A percentile compares a stretch with the other conserved stretches of the same genome.
Conservation (phyloP, 202 grass and related monocot species). For the Cymbopogon flexuosus region DNA sequence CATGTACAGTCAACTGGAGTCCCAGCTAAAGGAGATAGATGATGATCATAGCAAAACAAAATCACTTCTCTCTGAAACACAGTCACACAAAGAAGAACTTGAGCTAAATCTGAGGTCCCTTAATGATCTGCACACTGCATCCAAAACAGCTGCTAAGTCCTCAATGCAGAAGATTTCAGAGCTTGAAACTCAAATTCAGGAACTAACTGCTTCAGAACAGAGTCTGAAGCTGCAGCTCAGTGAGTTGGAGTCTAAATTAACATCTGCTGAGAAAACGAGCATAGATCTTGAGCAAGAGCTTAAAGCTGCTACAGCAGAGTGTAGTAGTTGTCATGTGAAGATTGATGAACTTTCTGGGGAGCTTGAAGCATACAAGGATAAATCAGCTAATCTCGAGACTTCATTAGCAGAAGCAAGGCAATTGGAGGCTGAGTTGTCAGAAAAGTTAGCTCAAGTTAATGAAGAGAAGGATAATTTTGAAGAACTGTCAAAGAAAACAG, state of each 20-base stretch:
- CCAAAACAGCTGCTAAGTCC: conserved; percentile 47
- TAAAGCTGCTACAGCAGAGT: conserved; percentile 41
- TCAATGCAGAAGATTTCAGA: conserved; percentile 51
- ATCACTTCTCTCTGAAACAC: conserved; percentile 69
- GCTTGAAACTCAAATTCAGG: conserved; percentile 65
- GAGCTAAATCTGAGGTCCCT: conserved; percentile 60
- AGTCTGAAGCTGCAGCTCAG: conserved; percentile 40
- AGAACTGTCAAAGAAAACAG: conserved; percentile 48
- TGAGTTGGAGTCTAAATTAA: conserved; percentile 52
- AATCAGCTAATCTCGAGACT: conserved; percentile 44
- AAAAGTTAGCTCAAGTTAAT: conserved; percentile 49
- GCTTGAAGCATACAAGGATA: conserved; percentile 64
- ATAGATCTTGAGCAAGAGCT: conserved; percentile 70
- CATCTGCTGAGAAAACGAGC: conserved; percentile 46
- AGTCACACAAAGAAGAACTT: conserved; percentile 64
- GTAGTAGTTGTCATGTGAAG: conserved; percentile 23
- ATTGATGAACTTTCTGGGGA: conserved; percentile 48
- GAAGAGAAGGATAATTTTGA: conserved; percentile 75
- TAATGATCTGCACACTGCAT: conserved; percentile 49
- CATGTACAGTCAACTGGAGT: conserved; percentile 48
- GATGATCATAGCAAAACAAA: conserved; percentile 69
- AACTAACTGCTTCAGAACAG: conserved; percentile 51
- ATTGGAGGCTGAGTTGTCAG: conserved; percentile 43
- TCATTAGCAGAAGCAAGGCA: conserved; percentile 45
- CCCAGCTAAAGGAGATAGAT: conserved; percentile 50